Percentiles rank a stretch among this genome's conserved stretches.
Conservation (phyloP, 108 stramenopile genomes). For the Hondaea fermentalgiana region DNA sequence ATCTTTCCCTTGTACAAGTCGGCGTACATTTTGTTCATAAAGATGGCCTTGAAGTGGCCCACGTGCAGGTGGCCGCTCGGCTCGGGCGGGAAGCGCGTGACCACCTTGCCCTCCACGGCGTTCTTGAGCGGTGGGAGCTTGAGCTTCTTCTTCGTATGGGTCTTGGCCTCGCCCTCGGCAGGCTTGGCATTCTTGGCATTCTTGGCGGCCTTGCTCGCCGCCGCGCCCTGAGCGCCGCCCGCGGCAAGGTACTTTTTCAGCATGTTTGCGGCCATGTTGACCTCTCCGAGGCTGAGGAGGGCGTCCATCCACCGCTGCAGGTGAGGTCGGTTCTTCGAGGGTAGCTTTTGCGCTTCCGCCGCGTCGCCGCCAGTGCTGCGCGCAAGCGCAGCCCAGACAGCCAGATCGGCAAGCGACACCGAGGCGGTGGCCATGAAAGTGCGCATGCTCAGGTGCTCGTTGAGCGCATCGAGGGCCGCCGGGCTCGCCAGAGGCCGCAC, state of each 20-base stretch:
- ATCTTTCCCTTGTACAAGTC: slow-evolving; percentile 81
- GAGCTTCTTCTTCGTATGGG: background rate
- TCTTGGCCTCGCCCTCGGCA: background rate
- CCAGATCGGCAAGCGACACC: slow-evolving; percentile 9
- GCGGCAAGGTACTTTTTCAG: slow-evolving; percentile 66
- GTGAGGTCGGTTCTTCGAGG: slow-evolving; percentile 29
- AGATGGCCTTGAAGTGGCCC: slow-evolving; percentile 94
- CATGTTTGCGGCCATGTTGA: background rate
- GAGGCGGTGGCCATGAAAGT: background rate
- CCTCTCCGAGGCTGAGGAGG: background rate
- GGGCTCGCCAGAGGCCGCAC: background rate
- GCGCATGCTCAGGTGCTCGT: background rate
- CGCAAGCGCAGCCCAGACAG: background rate
- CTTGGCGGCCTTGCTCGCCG: slow-evolving; percentile 47
- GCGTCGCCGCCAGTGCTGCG: background rate
- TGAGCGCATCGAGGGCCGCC: background rate
- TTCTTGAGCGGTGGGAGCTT: slow-evolving; percentile 50
- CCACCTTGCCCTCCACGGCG: slow-evolving; percentile 75
- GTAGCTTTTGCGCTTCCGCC: background rate
- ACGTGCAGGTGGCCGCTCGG: slow-evolving; percentile 96
- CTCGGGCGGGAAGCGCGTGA: slow-evolving; percentile 94
- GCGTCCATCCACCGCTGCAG: background rate
- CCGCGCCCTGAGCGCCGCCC: slow-evolving; percentile 71
- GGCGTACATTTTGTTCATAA: slow-evolving; percentile 94
- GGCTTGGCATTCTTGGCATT: background rate